A percentile compares a stretch with the other conserved stretches of the same genome.
These are phyloP conservation scores for Oryza coarctata DNA, from an alignment of 176 grass and related monocot species.

Conservation along the genomic window DNA sequence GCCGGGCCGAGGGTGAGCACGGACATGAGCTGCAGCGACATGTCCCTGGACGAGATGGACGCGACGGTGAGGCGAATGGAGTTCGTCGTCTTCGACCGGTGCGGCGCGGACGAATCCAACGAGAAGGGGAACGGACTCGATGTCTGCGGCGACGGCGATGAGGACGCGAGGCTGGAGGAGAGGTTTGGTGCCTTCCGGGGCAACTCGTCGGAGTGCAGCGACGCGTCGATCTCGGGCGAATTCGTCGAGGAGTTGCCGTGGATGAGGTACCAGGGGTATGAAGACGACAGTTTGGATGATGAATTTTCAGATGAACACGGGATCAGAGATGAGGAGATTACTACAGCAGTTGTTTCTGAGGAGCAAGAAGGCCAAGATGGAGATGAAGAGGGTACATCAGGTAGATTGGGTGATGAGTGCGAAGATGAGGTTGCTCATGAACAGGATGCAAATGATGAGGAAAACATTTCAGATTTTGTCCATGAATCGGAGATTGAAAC, in stretches of 20 bases:
- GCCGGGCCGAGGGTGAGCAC: slow-evolving; percentile 54
- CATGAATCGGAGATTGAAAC: not conserved
- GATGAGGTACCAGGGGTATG: slow-evolving; percentile 39
- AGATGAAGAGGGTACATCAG: slow-evolving; percentile 20
- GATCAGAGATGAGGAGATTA: not conserved
- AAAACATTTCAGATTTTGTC: not conserved
- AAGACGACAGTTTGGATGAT: slow-evolving; percentile 44
- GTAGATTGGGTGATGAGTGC: not conserved
- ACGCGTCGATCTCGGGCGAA: slow-evolving; percentile 12
- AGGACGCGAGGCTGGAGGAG: slow-evolving; percentile 27
- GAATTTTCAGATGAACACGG: slow-evolving; percentile 35
- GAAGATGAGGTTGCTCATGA: slow-evolving; percentile 5
- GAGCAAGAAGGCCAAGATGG: not conserved
- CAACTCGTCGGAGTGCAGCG: slow-evolving; percentile 48
- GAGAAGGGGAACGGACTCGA: slow-evolving; percentile 23
- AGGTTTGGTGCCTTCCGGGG: slow-evolving; percentile 47
- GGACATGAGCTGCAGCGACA: slow-evolving; percentile 66
- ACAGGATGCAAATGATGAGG: not conserved
- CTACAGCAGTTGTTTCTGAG: not conserved
- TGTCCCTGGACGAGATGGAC: slow-evolving; percentile 80
- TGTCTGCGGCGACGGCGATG: not conserved
- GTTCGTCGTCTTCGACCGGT: slow-evolving; percentile 68
- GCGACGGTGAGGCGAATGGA: slow-evolving; percentile 58
- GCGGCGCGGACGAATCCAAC: not conserved
- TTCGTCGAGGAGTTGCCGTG: slow-evolving; percentile 48